Percentiles rank a stretch among this genome's conserved stretches.
Evolutionary conservation across 352 stramenopile genomes (phyloP).

Genomic region (Discostella stelligera): DNA sequence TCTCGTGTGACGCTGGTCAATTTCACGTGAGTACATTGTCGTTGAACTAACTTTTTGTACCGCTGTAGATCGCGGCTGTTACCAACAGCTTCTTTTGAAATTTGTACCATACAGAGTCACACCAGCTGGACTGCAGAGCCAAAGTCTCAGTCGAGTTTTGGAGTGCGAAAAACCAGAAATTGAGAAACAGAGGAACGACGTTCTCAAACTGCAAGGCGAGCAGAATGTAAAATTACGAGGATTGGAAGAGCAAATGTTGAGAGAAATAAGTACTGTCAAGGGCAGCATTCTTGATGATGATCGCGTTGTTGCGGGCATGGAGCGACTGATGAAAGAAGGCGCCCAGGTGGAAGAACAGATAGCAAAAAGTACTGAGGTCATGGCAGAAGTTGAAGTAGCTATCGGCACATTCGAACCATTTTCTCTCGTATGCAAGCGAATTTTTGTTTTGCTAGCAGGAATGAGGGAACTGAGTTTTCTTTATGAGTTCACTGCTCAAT

Average conservation of each 20-base stretch:
- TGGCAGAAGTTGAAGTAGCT: conserved; percentile 87
- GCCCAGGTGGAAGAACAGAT: conserved; percentile 92
- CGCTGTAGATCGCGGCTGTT: neutral
- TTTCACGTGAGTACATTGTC: conserved; percentile 86
- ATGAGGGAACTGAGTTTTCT: conserved; percentile 96
- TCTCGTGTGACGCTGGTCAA: conserved; percentile 99
- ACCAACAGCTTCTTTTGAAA: neutral
- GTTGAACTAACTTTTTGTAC: neutral
- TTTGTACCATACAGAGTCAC: conserved; percentile 83
- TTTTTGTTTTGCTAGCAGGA: conserved; percentile 85
- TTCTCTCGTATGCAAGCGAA: conserved; percentile 77
- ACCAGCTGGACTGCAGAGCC: conserved; percentile 94
- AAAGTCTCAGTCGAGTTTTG: conserved; percentile 94
- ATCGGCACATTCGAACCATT: conserved; percentile 95
- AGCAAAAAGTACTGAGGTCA: conserved; percentile 83
- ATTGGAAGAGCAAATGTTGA: conserved; percentile 97
- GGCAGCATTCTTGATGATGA: conserved; percentile 99
- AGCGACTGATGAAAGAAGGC: conserved; percentile 97
- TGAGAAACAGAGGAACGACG: conserved; percentile 92
- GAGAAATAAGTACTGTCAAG: conserved; percentile 97
- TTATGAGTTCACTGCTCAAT: conserved; percentile 98
- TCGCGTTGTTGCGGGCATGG: conserved; percentile 96
- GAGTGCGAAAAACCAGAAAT: conserved; percentile 96
- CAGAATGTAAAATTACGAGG: conserved; percentile 96
- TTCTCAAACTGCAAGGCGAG: conserved; percentile 97